Evolutionary conservation across 2,329 filamentous ascomycete species (phyloP), one percentile per base, ranked within the genome.

Genomic region (Aspergillus awamori): DNA sequence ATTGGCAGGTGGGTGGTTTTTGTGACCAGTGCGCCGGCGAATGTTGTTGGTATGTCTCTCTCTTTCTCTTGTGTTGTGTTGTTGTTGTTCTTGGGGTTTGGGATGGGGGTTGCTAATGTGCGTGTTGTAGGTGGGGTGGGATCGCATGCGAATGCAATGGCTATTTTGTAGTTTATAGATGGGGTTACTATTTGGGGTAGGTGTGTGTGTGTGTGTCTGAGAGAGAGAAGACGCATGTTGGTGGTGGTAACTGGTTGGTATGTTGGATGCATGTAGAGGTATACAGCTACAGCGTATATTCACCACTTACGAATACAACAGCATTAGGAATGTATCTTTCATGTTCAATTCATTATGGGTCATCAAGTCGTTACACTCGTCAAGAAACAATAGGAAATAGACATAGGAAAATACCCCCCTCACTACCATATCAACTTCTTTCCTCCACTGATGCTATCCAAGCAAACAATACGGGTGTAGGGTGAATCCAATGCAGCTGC

Each of bases 1-100:
- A 53, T 70, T 49, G 73, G 72, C 13, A 72, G 72, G 60, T 81
- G 74, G 72, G 72, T 69, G 6, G 79, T 80, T 55, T 80, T 81
- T 61, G 62, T 80, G 64, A 77, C 75, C 3, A 80, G 78, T 70
- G 72, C 76, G 22, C 77, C 78, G 53, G 74, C 75, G 4, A 78
- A 77, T 68, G 72, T 77, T 62, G 72, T 72, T 60, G 76, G 77
- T 76, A 69, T 62, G 74, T 71, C 26, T 24, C 15, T 43, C 36
- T 13, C 53, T 24, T 48, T 17, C 22, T n/a, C 17, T 36, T 24
- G 20, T 20, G 2, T 20, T 20, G 20, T 8, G n/a, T 43, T 38
- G 8, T 26, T 13, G 39, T 43, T 48, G 58, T 41, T n/a, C 13
- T 45, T 8, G 22, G 20, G 20, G 20, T 20, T 26, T 39, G 58